A percentile compares a stretch with the other conserved stretches of the same genome.
Conservation (phyloP, 2,329 filamentous ascomycete species). For the Colletotrichum endophyticum region DNA sequence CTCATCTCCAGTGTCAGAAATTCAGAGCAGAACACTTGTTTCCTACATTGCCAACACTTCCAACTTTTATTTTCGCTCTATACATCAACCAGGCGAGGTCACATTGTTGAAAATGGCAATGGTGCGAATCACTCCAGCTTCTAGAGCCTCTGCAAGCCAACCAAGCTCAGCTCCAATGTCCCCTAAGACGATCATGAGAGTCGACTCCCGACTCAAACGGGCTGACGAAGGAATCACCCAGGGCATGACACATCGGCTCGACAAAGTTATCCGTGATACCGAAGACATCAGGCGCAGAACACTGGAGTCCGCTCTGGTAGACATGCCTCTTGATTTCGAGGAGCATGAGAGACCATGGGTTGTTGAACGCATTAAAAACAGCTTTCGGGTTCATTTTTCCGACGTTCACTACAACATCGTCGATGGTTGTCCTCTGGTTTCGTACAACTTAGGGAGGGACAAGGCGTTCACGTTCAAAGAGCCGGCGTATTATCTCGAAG, state of each 20-base stretch:
- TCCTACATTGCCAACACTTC: too few species aligned
- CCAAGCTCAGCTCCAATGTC: too few species aligned
- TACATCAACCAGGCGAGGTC: too few species aligned
- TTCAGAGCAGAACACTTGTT: too few species aligned
- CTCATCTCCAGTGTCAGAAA: too few species aligned
- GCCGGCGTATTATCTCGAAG: background rate
- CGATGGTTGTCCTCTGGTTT: background rate
- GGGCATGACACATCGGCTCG: background rate
- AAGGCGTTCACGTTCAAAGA: background rate
- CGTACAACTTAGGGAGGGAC: background rate
- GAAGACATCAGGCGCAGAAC: background rate
- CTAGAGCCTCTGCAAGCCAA: too few species aligned
- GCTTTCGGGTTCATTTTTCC: background rate
- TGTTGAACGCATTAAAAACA: background rate
- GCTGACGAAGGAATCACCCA: background rate
- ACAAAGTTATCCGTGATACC: background rate
- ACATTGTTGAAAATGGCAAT: too few species aligned
- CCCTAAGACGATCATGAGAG: background rate
- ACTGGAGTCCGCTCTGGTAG: background rate
- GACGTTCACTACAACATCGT: background rate
- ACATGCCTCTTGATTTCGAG: background rate
- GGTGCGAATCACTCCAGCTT: too few species aligned
- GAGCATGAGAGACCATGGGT: background rate
- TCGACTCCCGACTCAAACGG: background rate
- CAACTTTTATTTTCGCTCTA: too few species aligned